These are phyloP conservation scores for Nitzschia sp. DNA, from an alignment of 108 stramenopile genomes.

Conservation along the genomic window DNA sequence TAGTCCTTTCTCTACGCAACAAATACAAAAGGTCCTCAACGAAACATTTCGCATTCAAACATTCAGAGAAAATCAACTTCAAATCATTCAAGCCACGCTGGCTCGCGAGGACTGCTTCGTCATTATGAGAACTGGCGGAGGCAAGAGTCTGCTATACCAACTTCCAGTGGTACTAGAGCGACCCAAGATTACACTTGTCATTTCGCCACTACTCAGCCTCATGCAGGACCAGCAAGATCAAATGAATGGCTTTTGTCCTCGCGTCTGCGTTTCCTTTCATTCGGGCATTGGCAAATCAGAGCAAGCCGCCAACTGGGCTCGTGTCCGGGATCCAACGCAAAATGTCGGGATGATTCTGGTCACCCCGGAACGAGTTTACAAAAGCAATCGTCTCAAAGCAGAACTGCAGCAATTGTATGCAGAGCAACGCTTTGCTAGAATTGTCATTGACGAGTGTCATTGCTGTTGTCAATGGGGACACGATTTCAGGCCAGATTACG, in stretches of 20 bases:
- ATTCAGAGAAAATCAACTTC: slow-evolving; percentile 88
- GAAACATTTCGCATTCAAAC: slow-evolving; percentile 61
- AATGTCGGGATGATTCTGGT: slow-evolving; percentile 87
- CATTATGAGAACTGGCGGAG: slow-evolving; percentile 94
- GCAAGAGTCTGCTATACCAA: slow-evolving; percentile 75
- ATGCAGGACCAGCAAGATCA: slow-evolving; percentile 95
- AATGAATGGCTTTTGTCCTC: slow-evolving; percentile 68
- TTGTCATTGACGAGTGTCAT: slow-evolving; percentile 93
- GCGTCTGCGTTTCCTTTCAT: slow-evolving; percentile 63
- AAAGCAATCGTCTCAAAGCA: slow-evolving; percentile 47
- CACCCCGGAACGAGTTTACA: slow-evolving; percentile 92
- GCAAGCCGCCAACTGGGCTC: slow-evolving; percentile 67
- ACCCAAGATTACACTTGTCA: slow-evolving; percentile 76
- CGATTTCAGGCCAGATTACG: slow-evolving; percentile 95
- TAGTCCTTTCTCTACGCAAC: background rate
- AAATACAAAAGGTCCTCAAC: slow-evolving; percentile 28
- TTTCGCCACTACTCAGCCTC: slow-evolving; percentile 90
- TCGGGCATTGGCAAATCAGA: slow-evolving; percentile 58
- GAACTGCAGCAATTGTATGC: slow-evolving; percentile 70
- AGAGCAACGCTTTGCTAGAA: slow-evolving; percentile 73
- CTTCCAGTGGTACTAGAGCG: slow-evolving; percentile 34
- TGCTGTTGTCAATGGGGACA: slow-evolving; percentile 82
- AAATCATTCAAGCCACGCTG: slow-evolving; percentile 86
- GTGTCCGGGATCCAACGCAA: slow-evolving; percentile 57
- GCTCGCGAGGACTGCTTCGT: slow-evolving; percentile 84